These are phyloP conservation scores for Ogataea pilisensis DNA, from an alignment of 805 yeast species.

Conservation along the genomic window DNA sequence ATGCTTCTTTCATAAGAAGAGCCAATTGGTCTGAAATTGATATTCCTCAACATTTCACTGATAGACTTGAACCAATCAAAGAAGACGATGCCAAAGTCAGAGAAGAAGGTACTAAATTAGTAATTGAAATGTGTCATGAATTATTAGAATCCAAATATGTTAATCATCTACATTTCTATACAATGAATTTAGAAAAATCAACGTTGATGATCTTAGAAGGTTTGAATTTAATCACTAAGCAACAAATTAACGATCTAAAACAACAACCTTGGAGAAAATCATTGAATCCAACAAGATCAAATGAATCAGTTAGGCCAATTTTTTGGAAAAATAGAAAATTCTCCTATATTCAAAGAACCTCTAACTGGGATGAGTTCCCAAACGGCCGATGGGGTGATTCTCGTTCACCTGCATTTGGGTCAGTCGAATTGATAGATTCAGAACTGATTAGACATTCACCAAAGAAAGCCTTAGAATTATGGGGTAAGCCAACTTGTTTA, in stretches of 20 bases:
- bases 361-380: conserved; percentile 97
- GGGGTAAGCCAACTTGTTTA: conserved; percentile 75
- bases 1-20: conserved; percentile 86
- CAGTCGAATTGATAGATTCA: conserved; percentile 75
- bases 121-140: conserved; percentile 77
- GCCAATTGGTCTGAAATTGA: conserved; percentile 90
- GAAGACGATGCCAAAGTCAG: conserved; percentile 89
- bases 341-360: conserved; percentile 82
- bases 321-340: conserved; percentile 95
- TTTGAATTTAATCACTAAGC: conserved; percentile 46
- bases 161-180: conserved; percentile 89
- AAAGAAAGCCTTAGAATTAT: conserved; percentile 72
- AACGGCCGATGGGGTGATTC: conserved; percentile 99
- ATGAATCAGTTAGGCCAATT: conserved; percentile 86
- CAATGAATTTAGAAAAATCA: conserved; percentile 94
- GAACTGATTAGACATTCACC: conserved; percentile 79
- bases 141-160: conserved; percentile 68
- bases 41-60: conserved; percentile 71
- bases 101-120: conserved; percentile 75
- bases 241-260: conserved; percentile 21
- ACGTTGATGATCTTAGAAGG: conserved; percentile 83
- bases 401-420: conserved; percentile 95
- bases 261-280: conserved; percentile 90
- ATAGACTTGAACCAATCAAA: conserved; percentile 71
- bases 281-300: conserved; percentile 70